These are phyloP conservation scores for Phytophthora foliorum DNA, from an alignment of 352 stramenopile genomes.

Conservation along the genomic window DNA sequence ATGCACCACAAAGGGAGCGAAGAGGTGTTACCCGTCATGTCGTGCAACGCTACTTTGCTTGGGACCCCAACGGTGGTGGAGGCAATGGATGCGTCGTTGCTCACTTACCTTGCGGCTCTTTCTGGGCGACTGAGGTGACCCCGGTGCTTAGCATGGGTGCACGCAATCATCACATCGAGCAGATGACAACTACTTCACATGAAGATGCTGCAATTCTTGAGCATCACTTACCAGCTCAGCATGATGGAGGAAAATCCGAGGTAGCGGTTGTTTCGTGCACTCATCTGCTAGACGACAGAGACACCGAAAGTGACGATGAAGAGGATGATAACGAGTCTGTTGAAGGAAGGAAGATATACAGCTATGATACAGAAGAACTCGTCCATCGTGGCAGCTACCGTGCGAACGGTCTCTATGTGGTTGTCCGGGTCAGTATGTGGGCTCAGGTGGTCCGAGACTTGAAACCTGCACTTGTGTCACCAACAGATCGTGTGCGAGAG, in stretches of 20 bases:
- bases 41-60: conserved; percentile 46
- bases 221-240: not conserved
- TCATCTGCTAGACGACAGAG: conserved; percentile 52
- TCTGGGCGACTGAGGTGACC: conserved; percentile 28
- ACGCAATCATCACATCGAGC: not conserved
- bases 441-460: conserved; percentile 46
- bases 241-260: not conserved
- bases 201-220: not conserved
- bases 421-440: conserved; percentile 66
- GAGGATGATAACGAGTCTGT: not conserved
- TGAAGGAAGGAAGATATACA: conserved; percentile 32
- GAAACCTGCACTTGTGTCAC: conserved; percentile 28
- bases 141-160: not conserved
- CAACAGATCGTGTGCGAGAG: conserved; percentile 58
- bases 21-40: conserved; percentile 37
- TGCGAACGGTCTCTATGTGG: conserved; percentile 61
- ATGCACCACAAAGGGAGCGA: conserved; percentile 20
- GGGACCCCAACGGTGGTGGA: conserved; percentile 28
- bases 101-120: conserved; percentile 42
- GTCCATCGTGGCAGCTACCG: conserved; percentile 71
- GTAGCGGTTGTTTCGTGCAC: conserved; percentile 48
- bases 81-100: conserved; percentile 38
- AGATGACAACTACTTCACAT: not conserved
- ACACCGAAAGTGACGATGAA: conserved; percentile 33
- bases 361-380: conserved; percentile 66